Evolutionary conservation across 2,329 filamentous ascomycete genomes (phyloP), one percentile per base, ranked within the genome.

Genomic region (Talaromyces sp.): DNA sequence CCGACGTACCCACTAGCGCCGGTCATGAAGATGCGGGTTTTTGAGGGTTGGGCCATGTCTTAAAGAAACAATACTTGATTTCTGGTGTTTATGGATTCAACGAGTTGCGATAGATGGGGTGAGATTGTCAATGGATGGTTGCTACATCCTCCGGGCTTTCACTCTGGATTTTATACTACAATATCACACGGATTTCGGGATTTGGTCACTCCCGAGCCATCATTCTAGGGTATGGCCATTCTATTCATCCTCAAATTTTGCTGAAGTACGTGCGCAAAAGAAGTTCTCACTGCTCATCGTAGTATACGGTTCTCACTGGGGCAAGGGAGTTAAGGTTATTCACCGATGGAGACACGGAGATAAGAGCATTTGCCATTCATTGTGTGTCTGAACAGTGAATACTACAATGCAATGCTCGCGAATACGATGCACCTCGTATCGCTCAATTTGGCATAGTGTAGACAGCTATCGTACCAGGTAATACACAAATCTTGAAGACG

Each of bases 1-100:
- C 79, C 80, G 41, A 81, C 68, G 68, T 77, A 80, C 37, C 79
- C 79, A 59, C 68, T 76, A 11, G 74, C 79, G 2, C 79, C 79
- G 45, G 79, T 81, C 6, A 82, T 73, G 72, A 81, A 81, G 65
- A 78, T 69, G 56, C 68, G 70, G 24, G 27, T 31, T 58, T 49
- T 49, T 10, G 56, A 22, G 8, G 56, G 9, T 27, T 62, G 33
- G 13, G 60, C 27, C 60, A 62, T 62, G 16, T 31, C 31, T 24
- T n/a, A 3, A 14, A 33, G 22, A 3, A 49, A 27, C 13, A 52
- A 52, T 5, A 11, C 14, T 33, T 31, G 49, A 19, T 11, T 13
- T 6, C 16, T n/a, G 14, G 11, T 1, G 13, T n/a, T 11, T 33
- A 33, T 33, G 8, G 14, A 33, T 52, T 14, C 13, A n/a, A 31